A percentile compares a stretch with the other conserved stretches of the same genome.
Evolutionary conservation across 805 yeast genomes (phyloP).

Genomic region (Metschnikowia borealis): DNA sequence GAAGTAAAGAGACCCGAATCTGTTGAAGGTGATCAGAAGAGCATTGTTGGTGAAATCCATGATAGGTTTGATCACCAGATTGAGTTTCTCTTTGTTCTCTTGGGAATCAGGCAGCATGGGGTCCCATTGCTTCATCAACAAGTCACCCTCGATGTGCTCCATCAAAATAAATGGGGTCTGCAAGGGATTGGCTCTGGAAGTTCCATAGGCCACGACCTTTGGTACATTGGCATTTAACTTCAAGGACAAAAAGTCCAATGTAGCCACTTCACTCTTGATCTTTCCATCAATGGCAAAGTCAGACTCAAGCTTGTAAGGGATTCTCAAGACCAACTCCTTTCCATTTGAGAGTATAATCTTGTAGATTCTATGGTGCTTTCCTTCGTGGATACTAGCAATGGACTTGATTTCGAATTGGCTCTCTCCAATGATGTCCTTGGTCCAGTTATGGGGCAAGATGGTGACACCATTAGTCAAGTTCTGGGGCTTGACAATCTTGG

Average conservation of each 20-base stretch:
- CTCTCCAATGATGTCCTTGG: conserved; percentile 41
- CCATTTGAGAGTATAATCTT: conserved; percentile 61
- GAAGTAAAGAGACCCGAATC: conserved; percentile 81
- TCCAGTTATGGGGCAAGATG: conserved; percentile 48
- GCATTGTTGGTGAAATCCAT: conserved; percentile 60
- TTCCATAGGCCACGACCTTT: conserved; percentile 64
- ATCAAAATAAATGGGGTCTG: conserved; percentile 73
- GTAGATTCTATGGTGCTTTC: conserved; percentile 88
- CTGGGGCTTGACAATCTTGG: conserved; percentile 26
- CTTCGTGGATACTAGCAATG: conserved; percentile 84
- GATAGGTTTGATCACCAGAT: conserved; percentile 65
- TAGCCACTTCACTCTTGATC: conserved; percentile 87
- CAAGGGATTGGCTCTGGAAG: conserved; percentile 56
- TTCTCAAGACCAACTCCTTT: conserved; percentile 66
- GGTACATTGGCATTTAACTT: conserved; percentile 73
- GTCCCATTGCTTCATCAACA: conserved; percentile 87
- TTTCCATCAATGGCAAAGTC: conserved; percentile 62
- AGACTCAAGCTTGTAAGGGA: conserved; percentile 77
- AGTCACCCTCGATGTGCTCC: conserved; percentile 76
- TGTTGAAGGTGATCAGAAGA: conserved; percentile 57
- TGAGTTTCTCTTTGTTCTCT: conserved; percentile 46
- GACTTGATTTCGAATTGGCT: conserved; percentile 50
- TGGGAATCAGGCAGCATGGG: conserved; percentile 63
- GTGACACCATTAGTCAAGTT: conserved; percentile 43
- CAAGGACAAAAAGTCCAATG: conserved; percentile 71